These are phyloP conservation scores for Pelargonium myrrhifolium DNA, from an alignment of 441 rosid species.

Conservation along the genomic window DNA sequence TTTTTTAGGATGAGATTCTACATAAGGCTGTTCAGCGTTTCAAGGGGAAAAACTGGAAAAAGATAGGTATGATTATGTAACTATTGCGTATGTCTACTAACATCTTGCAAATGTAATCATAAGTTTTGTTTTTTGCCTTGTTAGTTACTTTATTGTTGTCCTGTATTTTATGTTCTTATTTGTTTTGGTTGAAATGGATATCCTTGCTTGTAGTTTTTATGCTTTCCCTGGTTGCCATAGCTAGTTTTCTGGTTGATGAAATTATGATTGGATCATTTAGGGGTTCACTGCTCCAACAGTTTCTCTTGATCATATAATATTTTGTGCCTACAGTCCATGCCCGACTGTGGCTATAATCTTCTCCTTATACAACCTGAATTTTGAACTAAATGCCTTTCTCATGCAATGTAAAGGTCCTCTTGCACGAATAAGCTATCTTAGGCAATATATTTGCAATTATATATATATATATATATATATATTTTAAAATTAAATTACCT, in stretches of 20 bases:
- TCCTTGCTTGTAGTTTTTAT: no score
- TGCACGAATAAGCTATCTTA: background rate
- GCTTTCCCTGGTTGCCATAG: no score
- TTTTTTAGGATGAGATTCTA: conserved; percentile 81
- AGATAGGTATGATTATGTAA: conserved; percentile 52
- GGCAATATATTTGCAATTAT: background rate
- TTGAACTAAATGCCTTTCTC: background rate
- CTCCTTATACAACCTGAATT: background rate
- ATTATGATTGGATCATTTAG: background rate
- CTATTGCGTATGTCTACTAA: background rate
- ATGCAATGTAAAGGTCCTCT: background rate
- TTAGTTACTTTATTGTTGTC: background rate
- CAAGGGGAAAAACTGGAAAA: conserved; percentile 99
- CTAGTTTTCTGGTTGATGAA: background rate
- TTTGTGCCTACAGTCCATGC: background rate
- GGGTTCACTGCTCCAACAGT: background rate
- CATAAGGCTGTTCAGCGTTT: conserved; percentile 82
- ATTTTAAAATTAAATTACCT: no score
- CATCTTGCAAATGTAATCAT: background rate
- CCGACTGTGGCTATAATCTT: background rate
- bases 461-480: no score
- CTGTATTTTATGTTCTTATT: background rate
- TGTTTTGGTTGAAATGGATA: no score
- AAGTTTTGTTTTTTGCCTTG: background rate
- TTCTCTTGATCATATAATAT: background rate